Conservation (phyloP, 352 stramenopile species). For the Phytophthora meadii region DNA sequence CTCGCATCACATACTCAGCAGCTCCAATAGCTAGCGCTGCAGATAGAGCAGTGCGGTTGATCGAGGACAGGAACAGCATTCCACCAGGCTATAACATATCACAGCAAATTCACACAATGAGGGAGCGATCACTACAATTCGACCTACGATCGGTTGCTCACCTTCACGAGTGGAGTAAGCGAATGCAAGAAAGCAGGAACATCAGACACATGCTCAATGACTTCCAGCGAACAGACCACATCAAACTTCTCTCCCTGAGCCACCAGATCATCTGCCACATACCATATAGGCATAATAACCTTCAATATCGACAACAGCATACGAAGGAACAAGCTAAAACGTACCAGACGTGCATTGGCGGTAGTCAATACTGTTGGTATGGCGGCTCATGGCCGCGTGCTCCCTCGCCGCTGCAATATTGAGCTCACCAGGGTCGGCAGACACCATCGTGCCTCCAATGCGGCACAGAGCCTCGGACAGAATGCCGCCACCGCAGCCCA, state of each 20-base stretch:
- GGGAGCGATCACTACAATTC: neutral
- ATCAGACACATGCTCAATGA: slow-evolving; percentile 86
- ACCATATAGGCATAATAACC: slow-evolving; percentile 3
- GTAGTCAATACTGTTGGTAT: slow-evolving; percentile 82
- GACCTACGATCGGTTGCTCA: slow-evolving; percentile 19
- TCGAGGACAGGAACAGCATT: slow-evolving; percentile 85
- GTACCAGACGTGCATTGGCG: slow-evolving; percentile 79
- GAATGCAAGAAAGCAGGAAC: slow-evolving; percentile 73
- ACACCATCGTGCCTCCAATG: slow-evolving; percentile 79
- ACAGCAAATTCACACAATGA: neutral
- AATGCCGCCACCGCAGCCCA: slow-evolving; percentile 86
- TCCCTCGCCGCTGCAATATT: slow-evolving; percentile 80
- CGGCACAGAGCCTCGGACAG: slow-evolving; percentile 82
- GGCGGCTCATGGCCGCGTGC: slow-evolving; percentile 56
- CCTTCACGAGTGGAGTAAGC: slow-evolving; percentile 84
- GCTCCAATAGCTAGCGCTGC: slow-evolving; percentile 73
- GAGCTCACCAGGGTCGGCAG: slow-evolving; percentile 68
- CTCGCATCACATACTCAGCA: slow-evolving; percentile 77
- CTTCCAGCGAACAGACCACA: slow-evolving; percentile 87
- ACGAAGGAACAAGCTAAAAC: neutral
- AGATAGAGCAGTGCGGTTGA: slow-evolving; percentile 81
- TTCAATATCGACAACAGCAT: slow-evolving; percentile 9
- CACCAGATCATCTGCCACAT: slow-evolving; percentile 70
- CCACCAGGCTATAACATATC: slow-evolving; percentile 57
- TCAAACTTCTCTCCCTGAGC: slow-evolving; percentile 75